Conservation (phyloP, 1,139 yeast genomes). For the Zygosaccharomyces pseudobailii region DNA sequence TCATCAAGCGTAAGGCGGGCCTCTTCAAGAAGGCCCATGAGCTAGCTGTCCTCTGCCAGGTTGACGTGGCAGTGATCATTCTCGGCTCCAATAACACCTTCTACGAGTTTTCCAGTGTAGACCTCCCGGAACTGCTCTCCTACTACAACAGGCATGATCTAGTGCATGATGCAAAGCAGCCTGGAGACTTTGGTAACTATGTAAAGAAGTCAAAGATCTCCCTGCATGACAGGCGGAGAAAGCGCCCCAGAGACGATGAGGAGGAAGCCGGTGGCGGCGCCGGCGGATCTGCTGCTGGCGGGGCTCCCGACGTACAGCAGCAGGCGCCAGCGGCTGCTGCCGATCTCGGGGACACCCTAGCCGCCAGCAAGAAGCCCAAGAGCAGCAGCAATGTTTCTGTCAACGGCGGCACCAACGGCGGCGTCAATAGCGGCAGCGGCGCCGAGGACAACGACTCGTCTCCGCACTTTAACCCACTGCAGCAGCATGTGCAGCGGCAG, state of each 20-base stretch:
- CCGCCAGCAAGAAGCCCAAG: slow-evolving; percentile 9
- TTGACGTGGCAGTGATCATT: slow-evolving; percentile 85
- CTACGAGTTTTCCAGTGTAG: slow-evolving; percentile 76
- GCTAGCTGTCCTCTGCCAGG: slow-evolving; percentile 85
- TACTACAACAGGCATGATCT: slow-evolving; percentile 41
- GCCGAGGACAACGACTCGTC: background rate
- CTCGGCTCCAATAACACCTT: slow-evolving; percentile 74
- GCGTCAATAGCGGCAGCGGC: background rate
- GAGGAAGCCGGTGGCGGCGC: background rate
- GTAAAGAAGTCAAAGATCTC: slow-evolving; percentile 25
- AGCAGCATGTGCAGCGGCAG: slow-evolving; percentile 25
- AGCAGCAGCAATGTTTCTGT: background rate
- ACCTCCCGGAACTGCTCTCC: slow-evolving; percentile 55
- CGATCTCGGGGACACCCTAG: slow-evolving; percentile 3
- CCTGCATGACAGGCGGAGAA: slow-evolving; percentile 28
- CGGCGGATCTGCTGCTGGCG: no score
- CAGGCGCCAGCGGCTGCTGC: slow-evolving; percentile 2
- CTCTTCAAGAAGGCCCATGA: slow-evolving; percentile 95
- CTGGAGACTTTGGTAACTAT: slow-evolving; percentile 49
- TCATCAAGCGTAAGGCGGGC: slow-evolving; percentile 92
- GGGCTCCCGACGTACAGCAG: background rate
- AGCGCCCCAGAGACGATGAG: slow-evolving; percentile 9
- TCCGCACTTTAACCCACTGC: slow-evolving; percentile 22
- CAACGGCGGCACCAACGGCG: no score
- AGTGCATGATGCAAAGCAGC: slow-evolving; percentile 56